These are phyloP conservation scores for Fusarium sacchari DNA, from an alignment of 2,329 filamentous ascomycete genomes.

Conservation along the genomic window DNA sequence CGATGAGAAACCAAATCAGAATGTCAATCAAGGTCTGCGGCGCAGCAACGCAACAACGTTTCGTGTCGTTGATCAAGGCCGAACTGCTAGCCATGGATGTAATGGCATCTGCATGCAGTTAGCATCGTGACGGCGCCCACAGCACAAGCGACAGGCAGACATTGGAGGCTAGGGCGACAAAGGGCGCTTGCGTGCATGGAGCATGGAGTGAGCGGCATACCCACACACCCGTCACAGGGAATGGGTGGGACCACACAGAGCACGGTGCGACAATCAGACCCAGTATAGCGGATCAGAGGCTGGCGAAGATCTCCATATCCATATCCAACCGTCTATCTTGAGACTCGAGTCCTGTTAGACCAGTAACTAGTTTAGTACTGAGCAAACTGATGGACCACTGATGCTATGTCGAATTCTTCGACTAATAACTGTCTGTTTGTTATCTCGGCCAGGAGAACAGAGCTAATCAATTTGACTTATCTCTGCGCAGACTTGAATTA, in stretches of 20 bases:
- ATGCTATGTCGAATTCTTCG: not conserved
- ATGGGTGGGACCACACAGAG: constrained; percentile 18
- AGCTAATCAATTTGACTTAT: not conserved
- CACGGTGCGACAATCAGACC: constrained; percentile 44
- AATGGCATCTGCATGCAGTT: constrained; percentile 35
- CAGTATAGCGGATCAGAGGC: constrained; percentile 38
- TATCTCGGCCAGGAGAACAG: not conserved
- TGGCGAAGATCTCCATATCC: constrained; percentile 16
- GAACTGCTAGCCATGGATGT: constrained; percentile 36
- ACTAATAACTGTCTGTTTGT: too few relatives aligned
- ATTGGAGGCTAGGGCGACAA: constrained; percentile 4
- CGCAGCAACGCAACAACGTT: constrained; percentile 29
- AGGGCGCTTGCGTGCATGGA: constrained; percentile 25
- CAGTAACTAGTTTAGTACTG: not conserved
- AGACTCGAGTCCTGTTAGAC: not conserved
- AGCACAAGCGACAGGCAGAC: constrained; percentile 13
- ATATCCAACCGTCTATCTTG: not conserved
- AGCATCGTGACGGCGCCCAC: constrained; percentile 27
- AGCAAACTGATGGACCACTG: not conserved
- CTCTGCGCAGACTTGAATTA: not conserved
- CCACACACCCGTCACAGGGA: constrained; percentile 33
- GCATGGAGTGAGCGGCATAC: constrained; percentile 3
- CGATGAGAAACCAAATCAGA: not conserved
- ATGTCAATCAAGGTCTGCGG: constrained; percentile 5
- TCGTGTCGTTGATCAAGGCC: constrained; percentile 32